Conservation (phyloP, 345 rosid genomes). For the Hibiscus syriacus region DNA sequence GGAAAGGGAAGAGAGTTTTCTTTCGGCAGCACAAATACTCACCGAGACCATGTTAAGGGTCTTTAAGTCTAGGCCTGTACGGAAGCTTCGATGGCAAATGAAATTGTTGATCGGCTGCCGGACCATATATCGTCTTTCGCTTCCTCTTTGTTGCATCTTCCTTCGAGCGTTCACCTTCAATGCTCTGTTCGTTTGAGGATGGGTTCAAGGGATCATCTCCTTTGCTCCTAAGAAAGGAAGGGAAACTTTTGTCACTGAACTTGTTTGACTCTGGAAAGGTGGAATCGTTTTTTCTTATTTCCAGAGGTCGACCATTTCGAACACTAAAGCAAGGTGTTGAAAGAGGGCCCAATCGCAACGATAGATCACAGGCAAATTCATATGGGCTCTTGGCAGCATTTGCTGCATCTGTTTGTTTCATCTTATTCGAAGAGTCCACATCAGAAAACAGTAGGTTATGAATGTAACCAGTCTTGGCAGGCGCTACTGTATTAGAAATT, state of each 20-base stretch:
- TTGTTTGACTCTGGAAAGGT: background rate
- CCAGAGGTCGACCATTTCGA: slow-evolving; percentile 2
- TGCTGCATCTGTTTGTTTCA: slow-evolving; percentile 6
- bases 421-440: slow-evolving; percentile 7
- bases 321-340: slow-evolving; percentile 15
- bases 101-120: slow-evolving; percentile 23
- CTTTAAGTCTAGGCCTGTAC: slow-evolving; percentile 15
- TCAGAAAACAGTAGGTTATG: slow-evolving; percentile 10
- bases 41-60: slow-evolving; percentile 12
- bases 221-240: slow-evolving; percentile 8
- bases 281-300: slow-evolving; percentile 14
- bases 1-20: background rate
- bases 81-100: slow-evolving; percentile 30
- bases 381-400: slow-evolving; percentile 9
- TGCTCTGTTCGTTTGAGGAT: slow-evolving; percentile 11
- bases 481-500: slow-evolving; percentile 15
- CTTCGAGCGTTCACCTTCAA: slow-evolving; percentile 4
- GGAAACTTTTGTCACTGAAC: background rate
- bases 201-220: slow-evolving; percentile 10
- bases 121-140: slow-evolving; percentile 25
- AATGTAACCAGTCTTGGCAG: slow-evolving; percentile 9
- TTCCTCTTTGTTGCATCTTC: slow-evolving; percentile 23
- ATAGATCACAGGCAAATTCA: slow-evolving; percentile 53
- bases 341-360: slow-evolving; percentile 65
- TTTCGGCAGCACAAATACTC: slow-evolving; percentile 10